Evolutionary conservation across 106 monocot genomes (phyloP), one percentile per base, ranked within the genome.

Genomic region (Phalaenopsis equestris): DNA sequence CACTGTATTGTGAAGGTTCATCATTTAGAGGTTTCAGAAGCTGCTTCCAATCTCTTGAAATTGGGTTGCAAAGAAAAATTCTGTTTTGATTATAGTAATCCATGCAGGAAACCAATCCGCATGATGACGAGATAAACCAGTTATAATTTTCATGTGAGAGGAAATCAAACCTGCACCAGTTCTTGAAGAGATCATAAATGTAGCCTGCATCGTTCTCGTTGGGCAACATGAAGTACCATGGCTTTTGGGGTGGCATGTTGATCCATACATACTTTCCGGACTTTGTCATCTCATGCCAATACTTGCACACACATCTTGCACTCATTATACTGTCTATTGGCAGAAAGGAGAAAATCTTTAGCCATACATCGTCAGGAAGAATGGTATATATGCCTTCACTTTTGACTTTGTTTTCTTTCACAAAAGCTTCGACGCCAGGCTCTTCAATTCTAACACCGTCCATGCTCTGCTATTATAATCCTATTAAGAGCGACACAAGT

Each of bases 201-300:
- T 79, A 90, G 0, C 96, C 96, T 12, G 67, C 56, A 14, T 90
- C 45, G 75, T 46, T 41, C 3, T 87, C 86, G 58, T 80, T 87
- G 47, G 70, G 81, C 84, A 97, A 94, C 96, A 97, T 97, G 82
- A 90, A 97, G 80, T 97, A 97, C 96, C 96, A 97, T 1, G 96
- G 96, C 83, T 88, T 91, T 42, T 86, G 93, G 43, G 43, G 43
- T 45, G 43, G 43, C 43, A 45, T 45, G 3, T 45, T 45, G 43
- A 45, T 85, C 79, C 30, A 30, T 30, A 30, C 30, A 30, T 30
- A 30, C 30, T 4, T 45, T 45, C 43, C 43, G 3, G 43, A 45
- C 5, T 45, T 3, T 6, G 6, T 6, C 6, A 45, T 6, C 6
- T 45, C 43, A 45, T 45, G 43, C 43, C 43, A 45, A 6, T 45